A percentile compares a stretch with the other conserved stretches of the same genome.
These are phyloP conservation scores for Gossypium bickii DNA, from an alignment of 345 rosid species.

Conservation along the genomic window DNA sequence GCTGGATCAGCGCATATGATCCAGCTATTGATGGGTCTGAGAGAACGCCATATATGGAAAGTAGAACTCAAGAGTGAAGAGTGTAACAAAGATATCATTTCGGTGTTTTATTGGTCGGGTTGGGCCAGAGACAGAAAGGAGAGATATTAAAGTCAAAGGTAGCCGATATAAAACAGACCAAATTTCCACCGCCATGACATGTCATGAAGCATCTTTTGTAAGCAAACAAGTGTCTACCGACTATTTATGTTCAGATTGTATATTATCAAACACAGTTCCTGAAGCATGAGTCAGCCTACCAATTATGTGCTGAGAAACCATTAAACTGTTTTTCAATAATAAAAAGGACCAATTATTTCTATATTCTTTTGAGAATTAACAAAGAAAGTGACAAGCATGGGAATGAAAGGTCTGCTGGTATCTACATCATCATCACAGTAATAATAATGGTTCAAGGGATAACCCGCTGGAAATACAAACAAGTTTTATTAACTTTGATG, in stretches of 20 bases:
- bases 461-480: neutral
- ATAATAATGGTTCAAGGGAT: neutral
- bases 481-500: neutral
- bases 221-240: neutral
- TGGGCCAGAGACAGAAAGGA: neutral
- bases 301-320: neutral
- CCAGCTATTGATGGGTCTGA: neutral
- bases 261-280: neutral
- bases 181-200: conserved; percentile 5
- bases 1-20: neutral
- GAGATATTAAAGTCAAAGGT: neutral
- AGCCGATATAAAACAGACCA: neutral
- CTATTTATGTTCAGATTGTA: neutral
- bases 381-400: neutral
- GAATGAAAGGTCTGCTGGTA: neutral
- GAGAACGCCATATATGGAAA: neutral
- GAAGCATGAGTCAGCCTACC: neutral
- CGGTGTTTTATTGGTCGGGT: neutral
- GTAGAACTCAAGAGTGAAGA: neutral
- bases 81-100: neutral
- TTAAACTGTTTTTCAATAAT: neutral
- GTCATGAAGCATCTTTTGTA: neutral
- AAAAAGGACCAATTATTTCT: neutral
- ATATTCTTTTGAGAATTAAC: neutral
- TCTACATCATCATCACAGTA: neutral